Evolutionary conservation across 176 grass and related monocot genomes (phyloP).

Genomic region (Miscanthus lutarioriparius): DNA sequence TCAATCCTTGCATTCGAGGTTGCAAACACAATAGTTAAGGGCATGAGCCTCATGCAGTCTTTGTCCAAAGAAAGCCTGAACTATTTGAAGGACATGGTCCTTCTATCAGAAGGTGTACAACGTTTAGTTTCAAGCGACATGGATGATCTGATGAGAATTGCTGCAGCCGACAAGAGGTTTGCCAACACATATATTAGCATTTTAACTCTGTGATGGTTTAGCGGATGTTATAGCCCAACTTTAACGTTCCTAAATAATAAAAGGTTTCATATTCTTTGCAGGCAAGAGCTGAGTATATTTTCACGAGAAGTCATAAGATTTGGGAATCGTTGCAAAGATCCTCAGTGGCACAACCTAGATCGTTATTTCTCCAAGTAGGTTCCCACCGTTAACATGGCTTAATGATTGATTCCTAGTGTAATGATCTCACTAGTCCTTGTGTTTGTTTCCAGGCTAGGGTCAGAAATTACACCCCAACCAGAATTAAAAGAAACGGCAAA

Average conservation of each 20-base stretch:
- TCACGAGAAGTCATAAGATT: conserved; percentile 66
- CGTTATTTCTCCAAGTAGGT: conserved; percentile 72
- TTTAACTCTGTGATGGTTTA: background rate
- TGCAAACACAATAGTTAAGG: conserved; percentile 79
- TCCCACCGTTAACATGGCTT: background rate
- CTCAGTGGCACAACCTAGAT: conserved; percentile 75
- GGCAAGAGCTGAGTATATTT: conserved; percentile 58
- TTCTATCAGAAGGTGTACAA: conserved; percentile 51
- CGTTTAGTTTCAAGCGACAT: conserved; percentile 50
- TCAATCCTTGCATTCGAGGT: conserved; percentile 89
- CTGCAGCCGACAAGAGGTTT: conserved; percentile 66
- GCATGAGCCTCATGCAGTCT: conserved; percentile 56
- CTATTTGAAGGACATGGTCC: conserved; percentile 45
- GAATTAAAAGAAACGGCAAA: conserved; percentile 54
- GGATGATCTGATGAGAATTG: conserved; percentile 48
- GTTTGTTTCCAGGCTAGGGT: conserved; percentile 53
- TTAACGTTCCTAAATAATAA: background rate
- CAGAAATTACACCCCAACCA: conserved; percentile 45
- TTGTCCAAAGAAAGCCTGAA: conserved; percentile 58
- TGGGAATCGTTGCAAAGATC: conserved; percentile 75
- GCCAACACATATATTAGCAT: background rate
- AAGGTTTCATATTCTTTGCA: conserved; percentile 28
- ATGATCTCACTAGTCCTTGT: conserved; percentile 13
- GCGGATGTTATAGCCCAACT: background rate
- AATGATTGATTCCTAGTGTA: background rate